Base-by-base conservation (phyloP, 2,329 filamentous ascomycete genomes). In the Venturia oleaginea region DNA sequence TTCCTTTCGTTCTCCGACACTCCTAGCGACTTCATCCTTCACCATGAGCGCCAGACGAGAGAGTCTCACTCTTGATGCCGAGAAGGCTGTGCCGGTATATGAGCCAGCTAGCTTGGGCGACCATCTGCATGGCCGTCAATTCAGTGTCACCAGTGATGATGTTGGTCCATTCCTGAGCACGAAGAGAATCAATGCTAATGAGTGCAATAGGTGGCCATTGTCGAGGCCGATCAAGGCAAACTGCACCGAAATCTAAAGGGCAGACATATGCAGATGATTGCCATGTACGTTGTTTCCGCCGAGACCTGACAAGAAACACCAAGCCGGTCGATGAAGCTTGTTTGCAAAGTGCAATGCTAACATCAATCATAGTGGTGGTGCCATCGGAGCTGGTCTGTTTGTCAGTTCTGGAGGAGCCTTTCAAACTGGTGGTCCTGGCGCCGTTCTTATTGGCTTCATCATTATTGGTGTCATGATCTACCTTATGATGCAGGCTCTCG, bases 391-490 rank as follows among this genome's bases (percentile, higher is more conserved):
- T 30, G 76, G 75, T 3, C 68, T 79, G 17, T 77, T 75, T 59
- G 70, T 75, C 24, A 76, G 73, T 1, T 68, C 73, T 11, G 72
- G 74, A 17, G 68, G 73, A 61, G 72, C 63, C 37, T 60, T 64
- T 27, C 63, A 64, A 37, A 64, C 51, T 60, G 63, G 63, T 51
- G 63, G 64, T 19, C 64, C 64, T 3, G 64, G 46, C 34, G 34
- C 65, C 27, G 34, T 66, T 65, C 65, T 77, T n/a, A 64, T 77
- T 57, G 72, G 72, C 64, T 86, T 85, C 70, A 69, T 79, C 6
- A 80, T 86, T 66, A 78, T 86, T 69, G 83, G 84, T 55, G 34
- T 13, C 64, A 62, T 62, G 64, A 32, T 65, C n/a, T 64, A 64
- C 40, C 63, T 64, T 55, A 43, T 64, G 54, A 67, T 66, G 63